phyloP scores from a whole-genome alignment of 1,139 yeast genomes.

The Scheffersomyces insectosa region DNA sequence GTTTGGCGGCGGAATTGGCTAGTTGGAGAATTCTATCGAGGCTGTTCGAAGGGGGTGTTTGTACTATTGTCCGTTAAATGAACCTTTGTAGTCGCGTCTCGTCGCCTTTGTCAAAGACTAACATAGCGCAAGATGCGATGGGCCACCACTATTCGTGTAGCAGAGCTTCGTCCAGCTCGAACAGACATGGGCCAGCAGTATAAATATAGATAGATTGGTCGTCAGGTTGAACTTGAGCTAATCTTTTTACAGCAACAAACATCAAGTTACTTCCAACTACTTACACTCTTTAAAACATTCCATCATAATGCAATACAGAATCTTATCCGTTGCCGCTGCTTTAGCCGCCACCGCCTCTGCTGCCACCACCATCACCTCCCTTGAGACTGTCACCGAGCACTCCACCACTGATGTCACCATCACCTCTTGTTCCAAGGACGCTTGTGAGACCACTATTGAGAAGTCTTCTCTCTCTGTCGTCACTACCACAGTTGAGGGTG shows the following conservation, averaged over 20 bases:
- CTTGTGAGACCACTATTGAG: constrained; percentile 23
- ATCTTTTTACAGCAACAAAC: neutral
- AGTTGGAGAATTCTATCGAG: no score
- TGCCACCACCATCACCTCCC: constrained; percentile 12
- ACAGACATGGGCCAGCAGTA: constrained; percentile 3
- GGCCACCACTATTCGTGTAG: no score
- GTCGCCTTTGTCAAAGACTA: no score
- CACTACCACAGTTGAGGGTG: constrained; percentile 18
- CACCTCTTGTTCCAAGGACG: constrained; percentile 43
- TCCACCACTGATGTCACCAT: constrained; percentile 41
- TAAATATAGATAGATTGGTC: constrained; percentile 9
- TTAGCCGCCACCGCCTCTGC: constrained; percentile 24
- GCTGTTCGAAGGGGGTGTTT: no score
- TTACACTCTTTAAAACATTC: constrained; percentile 10
- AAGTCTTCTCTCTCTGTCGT: constrained; percentile 12
- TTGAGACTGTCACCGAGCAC: constrained; percentile 33
- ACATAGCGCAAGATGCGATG: no score
- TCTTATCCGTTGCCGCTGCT: constrained; percentile 30
- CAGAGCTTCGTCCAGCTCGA: neutral
- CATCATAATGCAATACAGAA: constrained; percentile 32
- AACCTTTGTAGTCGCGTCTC: no score
- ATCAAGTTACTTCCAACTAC: constrained; percentile 10
- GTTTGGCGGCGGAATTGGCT: no score
- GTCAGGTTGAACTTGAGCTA: constrained; percentile 3
- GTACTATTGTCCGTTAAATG: no score